phyloP scores from a whole-genome alignment of 2,329 filamentous ascomycete species.

The Cryphonectria naterciae region DNA sequence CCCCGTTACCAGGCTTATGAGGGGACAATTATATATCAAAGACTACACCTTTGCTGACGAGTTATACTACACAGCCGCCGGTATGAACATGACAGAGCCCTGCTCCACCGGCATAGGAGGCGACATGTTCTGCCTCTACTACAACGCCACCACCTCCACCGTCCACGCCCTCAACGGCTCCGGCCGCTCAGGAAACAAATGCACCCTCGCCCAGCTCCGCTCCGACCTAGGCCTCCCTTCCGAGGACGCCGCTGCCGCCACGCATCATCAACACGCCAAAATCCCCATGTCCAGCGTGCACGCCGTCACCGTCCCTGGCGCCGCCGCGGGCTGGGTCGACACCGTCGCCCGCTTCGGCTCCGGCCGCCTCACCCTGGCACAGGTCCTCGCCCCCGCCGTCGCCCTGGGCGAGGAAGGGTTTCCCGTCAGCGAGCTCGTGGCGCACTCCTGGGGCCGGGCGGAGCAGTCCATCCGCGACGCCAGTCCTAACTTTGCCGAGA shows the following conservation, averaged over 20 bases:
- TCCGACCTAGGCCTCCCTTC: slow-evolving; percentile 63
- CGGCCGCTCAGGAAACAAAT: slow-evolving; percentile 75
- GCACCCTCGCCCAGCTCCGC: slow-evolving; percentile 71
- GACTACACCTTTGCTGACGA: neutral
- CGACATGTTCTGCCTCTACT: slow-evolving; percentile 96
- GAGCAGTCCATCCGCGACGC: slow-evolving; percentile 69
- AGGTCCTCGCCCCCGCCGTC: slow-evolving; percentile 83
- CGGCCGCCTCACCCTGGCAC: slow-evolving; percentile 74
- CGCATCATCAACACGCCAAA: slow-evolving; percentile 43
- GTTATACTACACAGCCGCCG: slow-evolving; percentile 66
- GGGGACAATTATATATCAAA: neutral
- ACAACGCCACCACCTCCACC: slow-evolving; percentile 79
- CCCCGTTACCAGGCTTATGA: neutral
- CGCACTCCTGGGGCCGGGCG: slow-evolving; percentile 70
- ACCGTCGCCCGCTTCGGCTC: slow-evolving; percentile 87
- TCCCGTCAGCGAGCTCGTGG: slow-evolving; percentile 81
- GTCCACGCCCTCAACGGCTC: slow-evolving; percentile 91
- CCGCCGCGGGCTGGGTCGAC: slow-evolving; percentile 92
- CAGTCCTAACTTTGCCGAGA: slow-evolving; percentile 84
- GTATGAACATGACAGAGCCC: slow-evolving; percentile 91
- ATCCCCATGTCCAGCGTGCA: slow-evolving; percentile 81
- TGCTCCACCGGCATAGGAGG: slow-evolving; percentile 93
- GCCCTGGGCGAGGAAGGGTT: slow-evolving; percentile 86
- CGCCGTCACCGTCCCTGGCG: slow-evolving; percentile 85
- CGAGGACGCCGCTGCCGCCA: slow-evolving; percentile 37